These are phyloP conservation scores for Vitis riparia DNA, from an alignment of 164 flowering plant genomes.

Conservation along the genomic window DNA sequence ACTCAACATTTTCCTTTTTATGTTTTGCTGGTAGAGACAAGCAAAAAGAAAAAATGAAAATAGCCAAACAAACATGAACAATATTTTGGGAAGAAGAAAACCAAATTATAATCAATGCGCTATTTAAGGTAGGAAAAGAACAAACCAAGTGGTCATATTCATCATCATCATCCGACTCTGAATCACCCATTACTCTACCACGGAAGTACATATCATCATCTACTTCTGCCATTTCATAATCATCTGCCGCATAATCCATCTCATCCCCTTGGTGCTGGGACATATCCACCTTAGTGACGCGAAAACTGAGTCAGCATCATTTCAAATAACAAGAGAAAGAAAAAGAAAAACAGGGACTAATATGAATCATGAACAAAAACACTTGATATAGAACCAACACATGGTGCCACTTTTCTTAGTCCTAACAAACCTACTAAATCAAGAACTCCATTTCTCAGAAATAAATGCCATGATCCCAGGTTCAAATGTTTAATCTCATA, in stretches of 20 bases:
- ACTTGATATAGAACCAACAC: too few species aligned
- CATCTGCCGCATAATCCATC: constrained; percentile 31
- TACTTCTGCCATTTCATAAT: constrained; percentile 35
- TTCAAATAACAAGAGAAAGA: not conserved
- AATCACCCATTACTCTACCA: constrained; percentile 24
- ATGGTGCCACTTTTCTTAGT: too few species aligned
- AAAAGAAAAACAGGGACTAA: not conserved
- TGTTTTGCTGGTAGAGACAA: too few species aligned
- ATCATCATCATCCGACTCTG: constrained; percentile 35
- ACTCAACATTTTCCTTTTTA: too few species aligned
- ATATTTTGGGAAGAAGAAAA: not conserved
- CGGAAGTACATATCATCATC: constrained; percentile 33
- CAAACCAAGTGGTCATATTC: constrained; percentile 31
- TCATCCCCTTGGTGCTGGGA: constrained; percentile 26
- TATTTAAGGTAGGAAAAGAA: not conserved
- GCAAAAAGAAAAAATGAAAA: not conserved
- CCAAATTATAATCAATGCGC: not conserved
- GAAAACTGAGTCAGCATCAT: not conserved
- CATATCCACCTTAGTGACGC: constrained; percentile 8
- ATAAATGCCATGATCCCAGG: too few species aligned
- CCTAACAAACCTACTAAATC: too few species aligned
- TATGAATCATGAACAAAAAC: too few species aligned
- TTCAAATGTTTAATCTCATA: too few species aligned
- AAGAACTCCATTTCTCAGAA: too few species aligned
- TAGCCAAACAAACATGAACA: not conserved